Base-by-base conservation (phyloP, 2,329 filamentous ascomycete genomes). In the Xylariaceae sp. region DNA sequence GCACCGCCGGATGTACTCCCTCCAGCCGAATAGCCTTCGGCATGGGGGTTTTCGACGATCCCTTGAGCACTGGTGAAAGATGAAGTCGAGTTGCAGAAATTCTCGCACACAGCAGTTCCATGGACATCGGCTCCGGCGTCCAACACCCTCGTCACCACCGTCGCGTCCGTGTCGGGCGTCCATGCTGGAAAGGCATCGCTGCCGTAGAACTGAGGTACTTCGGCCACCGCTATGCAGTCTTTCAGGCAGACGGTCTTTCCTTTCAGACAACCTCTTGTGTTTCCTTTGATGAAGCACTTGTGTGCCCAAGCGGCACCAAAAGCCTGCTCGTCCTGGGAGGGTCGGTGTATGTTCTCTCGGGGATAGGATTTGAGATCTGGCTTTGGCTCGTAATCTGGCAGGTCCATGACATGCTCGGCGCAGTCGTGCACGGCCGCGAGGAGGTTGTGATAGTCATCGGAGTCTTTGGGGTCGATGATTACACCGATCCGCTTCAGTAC, bases 201-300 rank as follows among this genome's bases (percentile, higher is more conserved):
- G 1, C 76, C 73, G 32, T 71, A 67, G 40, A 77, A 66, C 39
- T 76, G 72, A 0, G 75, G 74, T 1, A 79, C 71, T 0, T 68
- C 71, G 2, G 73, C 73, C 1, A 79, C 73, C 3, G 71, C 68
- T 29, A 78, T 71, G 22, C 73, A 74, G 47, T 79, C 76, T 50
- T 79, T 79, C 12, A 79, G 45, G 43, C 71, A 73, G 3, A 77
- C 51, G 0, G 65, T 69, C 37, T 71, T 77, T 0, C 67, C 70
- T 38, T 41, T 30, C 4, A 41, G 18, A 15, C 19, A 11, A 9
- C 31, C 13, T 6, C 38, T 31, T 47, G 59, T n/a, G 73, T 56
- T 59, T 19, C 57, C 68, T 34, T 57, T 57, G 33, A 77, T 74
- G 3, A 65, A 56, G 34, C 74, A 74, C 30, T 63, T 69, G 49